phyloP scores from a whole-genome alignment of 2,329 filamentous ascomycete genomes.

The Cryphonectria japonica region DNA sequence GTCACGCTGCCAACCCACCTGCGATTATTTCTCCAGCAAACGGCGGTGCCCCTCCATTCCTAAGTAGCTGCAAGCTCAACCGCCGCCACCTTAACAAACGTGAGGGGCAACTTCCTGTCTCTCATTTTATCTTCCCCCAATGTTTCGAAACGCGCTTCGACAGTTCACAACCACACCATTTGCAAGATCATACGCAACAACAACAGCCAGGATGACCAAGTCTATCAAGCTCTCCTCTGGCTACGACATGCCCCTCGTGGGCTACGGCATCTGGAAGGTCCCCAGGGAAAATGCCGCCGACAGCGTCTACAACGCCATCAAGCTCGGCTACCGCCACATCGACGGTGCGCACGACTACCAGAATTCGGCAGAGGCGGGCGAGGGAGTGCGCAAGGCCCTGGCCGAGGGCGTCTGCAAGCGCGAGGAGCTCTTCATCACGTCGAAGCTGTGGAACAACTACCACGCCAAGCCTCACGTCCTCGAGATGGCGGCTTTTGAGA shows the following conservation, averaged over 20 bases:
- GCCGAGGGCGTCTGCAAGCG: conserved; percentile 64
- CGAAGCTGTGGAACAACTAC: conserved; percentile 69
- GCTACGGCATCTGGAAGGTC: conserved; percentile 48
- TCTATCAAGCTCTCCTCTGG: conserved; percentile 42
- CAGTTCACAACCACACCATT: conserved; percentile 19
- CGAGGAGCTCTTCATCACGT: conserved; percentile 67
- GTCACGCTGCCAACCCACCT: not conserved
- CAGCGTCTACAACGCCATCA: conserved; percentile 65
- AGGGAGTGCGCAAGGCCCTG: conserved; percentile 62
- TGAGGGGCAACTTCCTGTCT: not conserved
- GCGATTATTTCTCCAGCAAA: not conserved
- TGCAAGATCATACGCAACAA: conserved; percentile 15
- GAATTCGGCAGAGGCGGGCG: conserved; percentile 69
- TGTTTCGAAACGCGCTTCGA: conserved; percentile 23
- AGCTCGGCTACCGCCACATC: conserved; percentile 56
- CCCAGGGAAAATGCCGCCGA: conserved; percentile 41
- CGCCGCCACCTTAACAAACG: not conserved
- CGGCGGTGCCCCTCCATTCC: not conserved
- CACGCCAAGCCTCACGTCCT: conserved; percentile 66
- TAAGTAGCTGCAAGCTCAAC: not conserved
- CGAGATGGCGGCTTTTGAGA: conserved; percentile 61
- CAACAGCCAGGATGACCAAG: conserved; percentile 24
- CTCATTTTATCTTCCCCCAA: conserved; percentile 11
- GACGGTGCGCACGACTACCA: conserved; percentile 61
- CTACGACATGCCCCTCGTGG: conserved; percentile 45